A percentile compares a stretch with the other conserved stretches of the same genome.
phyloP scores from a whole-genome alignment of 805 yeast species.

The Hanseniaspora mollemarum region DNA sequence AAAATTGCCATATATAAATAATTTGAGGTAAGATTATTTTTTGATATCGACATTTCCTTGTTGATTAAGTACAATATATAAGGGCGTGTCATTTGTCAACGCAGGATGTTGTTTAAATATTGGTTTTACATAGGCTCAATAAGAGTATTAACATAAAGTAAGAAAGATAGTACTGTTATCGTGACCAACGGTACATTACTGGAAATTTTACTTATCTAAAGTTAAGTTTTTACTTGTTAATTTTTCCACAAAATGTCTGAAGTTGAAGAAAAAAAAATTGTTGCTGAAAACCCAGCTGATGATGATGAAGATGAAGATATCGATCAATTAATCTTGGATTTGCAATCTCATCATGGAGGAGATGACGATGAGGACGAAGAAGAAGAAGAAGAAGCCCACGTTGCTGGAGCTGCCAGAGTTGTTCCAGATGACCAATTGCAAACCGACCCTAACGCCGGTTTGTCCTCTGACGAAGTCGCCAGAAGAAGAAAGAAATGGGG shows the following conservation, averaged over 20 bases:
- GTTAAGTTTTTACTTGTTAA: neutral
- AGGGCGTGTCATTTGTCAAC: no score
- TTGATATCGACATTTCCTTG: no score
- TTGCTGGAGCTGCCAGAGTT: conserved; percentile 54
- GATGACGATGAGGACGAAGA: conserved; percentile 43
- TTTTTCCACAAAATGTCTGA: conserved; percentile 8
- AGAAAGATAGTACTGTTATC: neutral
- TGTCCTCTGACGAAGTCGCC: conserved; percentile 62
- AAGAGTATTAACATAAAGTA: neutral
- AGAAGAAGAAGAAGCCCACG: conserved; percentile 35
- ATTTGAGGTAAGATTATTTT: no score
- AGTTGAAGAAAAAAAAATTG: conserved; percentile 16
- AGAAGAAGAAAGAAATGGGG: conserved; percentile 86
- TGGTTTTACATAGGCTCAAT: no score
- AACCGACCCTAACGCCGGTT: conserved; percentile 71
- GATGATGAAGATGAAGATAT: conserved; percentile 57
- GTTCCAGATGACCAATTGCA: conserved; percentile 78
- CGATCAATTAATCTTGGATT: conserved; percentile 62
- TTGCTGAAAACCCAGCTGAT: conserved; percentile 28
- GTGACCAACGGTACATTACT: conserved; percentile 11
- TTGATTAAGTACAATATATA: no score
- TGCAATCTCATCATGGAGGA: conserved; percentile 51
- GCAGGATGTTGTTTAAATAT: no score
- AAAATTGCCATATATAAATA: no score
- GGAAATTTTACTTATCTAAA: neutral